Conservation (phyloP, 768 basidiomycete species). For the Suillus plorans region DNA sequence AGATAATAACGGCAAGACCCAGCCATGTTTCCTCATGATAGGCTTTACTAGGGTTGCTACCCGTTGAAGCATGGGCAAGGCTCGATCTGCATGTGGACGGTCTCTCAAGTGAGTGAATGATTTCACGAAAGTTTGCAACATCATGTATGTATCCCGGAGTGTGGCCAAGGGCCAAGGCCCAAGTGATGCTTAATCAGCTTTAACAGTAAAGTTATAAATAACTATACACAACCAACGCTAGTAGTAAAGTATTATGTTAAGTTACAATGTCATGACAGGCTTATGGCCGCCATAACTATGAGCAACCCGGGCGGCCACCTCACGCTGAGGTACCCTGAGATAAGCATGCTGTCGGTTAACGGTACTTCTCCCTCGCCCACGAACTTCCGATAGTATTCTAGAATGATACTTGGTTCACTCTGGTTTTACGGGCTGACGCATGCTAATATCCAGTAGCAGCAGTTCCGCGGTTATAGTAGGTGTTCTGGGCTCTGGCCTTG, state of each 20-base stretch:
- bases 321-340: background rate
- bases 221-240: too few relatives aligned
- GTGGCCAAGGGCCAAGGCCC: too few relatives aligned
- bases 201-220: too few relatives aligned
- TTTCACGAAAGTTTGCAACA: slow-evolving; percentile 60
- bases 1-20: slow-evolving; percentile 77
- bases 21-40: slow-evolving; percentile 84
- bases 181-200: background rate
- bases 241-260: too few relatives aligned
- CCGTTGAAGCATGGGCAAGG: slow-evolving; percentile 64
- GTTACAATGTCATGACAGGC: too few relatives aligned
- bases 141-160: slow-evolving; percentile 34
- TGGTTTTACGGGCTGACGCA: background rate
- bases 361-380: background rate
- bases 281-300: too few relatives aligned
- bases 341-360: background rate
- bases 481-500: too few relatives aligned
- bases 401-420: background rate
- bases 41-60: slow-evolving; percentile 85
- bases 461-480: background rate
- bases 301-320: too few relatives aligned
- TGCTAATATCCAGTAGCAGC: too few relatives aligned
- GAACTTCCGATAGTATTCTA: background rate
- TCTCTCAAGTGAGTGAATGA: slow-evolving; percentile 73
- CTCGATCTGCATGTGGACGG: slow-evolving; percentile 63